Conservation (phyloP, 2,329 filamentous ascomycete genomes). For the Drechmeria coniospora region DNA sequence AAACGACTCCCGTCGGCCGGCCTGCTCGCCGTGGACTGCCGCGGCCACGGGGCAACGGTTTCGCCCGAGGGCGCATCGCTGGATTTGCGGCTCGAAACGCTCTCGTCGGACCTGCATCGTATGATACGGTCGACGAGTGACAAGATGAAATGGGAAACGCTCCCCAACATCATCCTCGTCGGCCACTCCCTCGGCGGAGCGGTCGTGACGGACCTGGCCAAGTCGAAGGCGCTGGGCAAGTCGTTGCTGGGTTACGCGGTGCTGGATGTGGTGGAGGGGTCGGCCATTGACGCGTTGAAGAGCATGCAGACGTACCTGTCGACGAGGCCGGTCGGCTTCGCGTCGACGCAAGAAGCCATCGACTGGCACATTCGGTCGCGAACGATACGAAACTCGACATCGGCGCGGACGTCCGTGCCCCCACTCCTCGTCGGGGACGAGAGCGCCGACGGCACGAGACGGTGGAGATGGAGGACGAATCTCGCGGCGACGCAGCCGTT, state of each 20-base stretch:
- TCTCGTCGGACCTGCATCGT: conserved; percentile 56
- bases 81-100: conserved; percentile 57
- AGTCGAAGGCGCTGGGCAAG: conserved; percentile 45
- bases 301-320: conserved; percentile 89
- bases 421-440: conserved; percentile 47
- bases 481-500: conserved; percentile 71
- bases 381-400: conserved; percentile 68
- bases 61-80: conserved; percentile 23
- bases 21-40: conserved; percentile 70
- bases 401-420: conserved; percentile 79
- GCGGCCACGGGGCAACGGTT: conserved; percentile 68
- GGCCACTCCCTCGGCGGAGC: conserved; percentile 90
- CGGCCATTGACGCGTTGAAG: conserved; percentile 83
- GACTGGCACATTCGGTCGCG: conserved; percentile 88
- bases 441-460: conserved; percentile 20
- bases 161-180: conserved; percentile 68
- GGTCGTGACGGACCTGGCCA: conserved; percentile 72
- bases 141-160: conserved; percentile 54
- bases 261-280: conserved; percentile 89
- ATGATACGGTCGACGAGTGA: conserved; percentile 52
- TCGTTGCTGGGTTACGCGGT: conserved; percentile 74
- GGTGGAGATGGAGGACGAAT: conserved; percentile 78
- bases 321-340: conserved; percentile 63
- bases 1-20: conserved; percentile 67
- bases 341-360: conserved; percentile 63